A percentile compares a stretch with the other conserved stretches of the same genome.
Conservation (phyloP, 371 early-diverging fungal species). For the Mortierella sp. region DNA sequence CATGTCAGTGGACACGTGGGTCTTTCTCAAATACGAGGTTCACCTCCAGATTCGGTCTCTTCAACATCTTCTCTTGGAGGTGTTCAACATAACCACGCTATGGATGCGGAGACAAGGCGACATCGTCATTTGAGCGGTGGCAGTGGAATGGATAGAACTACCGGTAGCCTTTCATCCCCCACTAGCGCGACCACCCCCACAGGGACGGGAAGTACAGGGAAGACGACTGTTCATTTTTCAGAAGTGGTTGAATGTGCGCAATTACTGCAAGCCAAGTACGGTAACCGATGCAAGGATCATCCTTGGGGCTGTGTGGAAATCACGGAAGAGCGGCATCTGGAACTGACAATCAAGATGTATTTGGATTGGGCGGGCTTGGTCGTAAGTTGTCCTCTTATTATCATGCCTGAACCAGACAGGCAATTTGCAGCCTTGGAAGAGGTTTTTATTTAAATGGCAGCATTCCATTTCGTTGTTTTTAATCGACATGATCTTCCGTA, state of each 20-base stretch:
- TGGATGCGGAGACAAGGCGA: conserved; percentile 3
- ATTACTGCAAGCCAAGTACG: conserved; percentile 32
- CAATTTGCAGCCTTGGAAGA: not conserved
- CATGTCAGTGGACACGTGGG: not conserved
- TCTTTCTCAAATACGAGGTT: not conserved
- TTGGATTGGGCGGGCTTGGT: conserved; percentile 53
- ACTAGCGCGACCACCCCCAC: not conserved
- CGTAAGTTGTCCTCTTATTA: conserved; percentile 11
- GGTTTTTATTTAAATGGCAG: not conserved
- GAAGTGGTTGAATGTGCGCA: conserved; percentile 48
- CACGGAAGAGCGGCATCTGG: conserved; percentile 26
- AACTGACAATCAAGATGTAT: conserved; percentile 53
- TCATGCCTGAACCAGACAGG: not conserved
- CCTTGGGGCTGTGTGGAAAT: conserved; percentile 51
- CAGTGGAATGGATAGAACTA: not conserved
- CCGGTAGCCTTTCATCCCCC: not conserved
- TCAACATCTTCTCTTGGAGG: conserved; percentile 7
- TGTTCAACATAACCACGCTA: not conserved
- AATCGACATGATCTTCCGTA: not conserved
- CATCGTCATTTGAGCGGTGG: conserved; percentile 3
- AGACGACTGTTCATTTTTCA: conserved; percentile 47
- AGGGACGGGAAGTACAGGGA: conserved; percentile 5
- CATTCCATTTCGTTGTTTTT: not conserved
- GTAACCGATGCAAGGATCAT: conserved; percentile 33
- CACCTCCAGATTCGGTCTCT: conserved; percentile 20